Conservation (phyloP, 768 basidiomycete species). For the Lentinus brumalis region DNA sequence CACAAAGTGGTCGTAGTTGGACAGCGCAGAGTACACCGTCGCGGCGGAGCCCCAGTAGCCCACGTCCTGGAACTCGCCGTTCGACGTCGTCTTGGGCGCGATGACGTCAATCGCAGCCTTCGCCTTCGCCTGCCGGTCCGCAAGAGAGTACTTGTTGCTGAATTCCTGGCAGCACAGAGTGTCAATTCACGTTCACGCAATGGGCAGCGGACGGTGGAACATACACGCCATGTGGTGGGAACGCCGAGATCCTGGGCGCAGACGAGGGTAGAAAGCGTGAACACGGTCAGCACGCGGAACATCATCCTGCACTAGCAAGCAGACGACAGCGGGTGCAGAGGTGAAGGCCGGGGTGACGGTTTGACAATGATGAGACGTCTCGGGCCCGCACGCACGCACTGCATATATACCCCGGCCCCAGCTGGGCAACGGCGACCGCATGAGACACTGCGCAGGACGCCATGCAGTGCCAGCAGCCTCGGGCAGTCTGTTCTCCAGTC, state of each 20-base stretch:
- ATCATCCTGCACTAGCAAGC: no score
- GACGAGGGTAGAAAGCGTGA: background rate
- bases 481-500: no score
- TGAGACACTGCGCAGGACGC: no score
- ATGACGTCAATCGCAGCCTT: conserved; percentile 46
- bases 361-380: no score
- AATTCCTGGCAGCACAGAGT: conserved; percentile 37
- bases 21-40: conserved; percentile 40
- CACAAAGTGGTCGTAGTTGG: conserved; percentile 46
- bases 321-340: no score
- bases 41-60: conserved; percentile 53
- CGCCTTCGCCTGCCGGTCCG: conserved; percentile 44
- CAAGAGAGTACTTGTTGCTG: conserved; percentile 38
- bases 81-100: conserved; percentile 37
- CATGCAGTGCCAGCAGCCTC: no score
- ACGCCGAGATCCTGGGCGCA: conserved; percentile 43
- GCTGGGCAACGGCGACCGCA: no score
- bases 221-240: conserved; percentile 46
- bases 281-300: no score
- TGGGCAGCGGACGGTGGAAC: conserved; percentile 12
- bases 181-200: background rate
- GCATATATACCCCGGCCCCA: no score
- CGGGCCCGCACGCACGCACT: no score
- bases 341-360: no score
- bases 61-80: conserved; percentile 50